A percentile compares a stretch with the other conserved stretches of the same genome.
Conservation (phyloP, 2,329 filamentous ascomycete species). For the Corynespora cassiicola region DNA sequence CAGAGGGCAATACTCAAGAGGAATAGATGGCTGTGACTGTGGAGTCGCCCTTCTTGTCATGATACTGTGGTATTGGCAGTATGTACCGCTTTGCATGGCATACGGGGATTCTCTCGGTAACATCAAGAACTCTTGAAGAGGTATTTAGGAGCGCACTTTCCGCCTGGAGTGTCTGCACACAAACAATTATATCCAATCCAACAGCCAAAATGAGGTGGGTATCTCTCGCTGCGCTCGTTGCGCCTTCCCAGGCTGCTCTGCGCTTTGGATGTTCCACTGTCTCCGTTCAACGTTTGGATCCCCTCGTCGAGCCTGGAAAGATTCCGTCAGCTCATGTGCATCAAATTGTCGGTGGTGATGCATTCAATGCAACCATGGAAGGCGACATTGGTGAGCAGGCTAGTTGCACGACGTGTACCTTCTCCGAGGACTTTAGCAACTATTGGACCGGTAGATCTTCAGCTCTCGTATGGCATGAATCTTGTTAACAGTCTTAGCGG, state of each 20-base stretch:
- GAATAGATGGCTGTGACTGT: too few relatives aligned
- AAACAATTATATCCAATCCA: too few relatives aligned
- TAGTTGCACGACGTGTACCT: slow-evolving; percentile 27
- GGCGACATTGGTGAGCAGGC: slow-evolving; percentile 25
- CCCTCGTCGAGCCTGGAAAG: slow-evolving; percentile 9
- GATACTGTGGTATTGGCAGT: too few relatives aligned
- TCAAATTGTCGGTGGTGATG: slow-evolving; percentile 26
- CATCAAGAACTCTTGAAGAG: too few relatives aligned
- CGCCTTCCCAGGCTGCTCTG: slow-evolving; percentile 9
- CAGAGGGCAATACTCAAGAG: too few relatives aligned
- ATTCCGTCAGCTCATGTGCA: slow-evolving; percentile 12
- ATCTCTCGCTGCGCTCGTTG: slow-evolving; percentile 5
- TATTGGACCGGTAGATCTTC: slow-evolving; percentile 34
- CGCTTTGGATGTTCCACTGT: slow-evolving; percentile 12
- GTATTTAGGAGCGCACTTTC: too few relatives aligned
- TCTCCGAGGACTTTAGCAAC: slow-evolving; percentile 30
- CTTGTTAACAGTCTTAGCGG: too few relatives aligned
- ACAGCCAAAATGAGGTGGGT: slow-evolving; percentile 11
- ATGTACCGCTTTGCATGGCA: too few relatives aligned
- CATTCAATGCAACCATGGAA: slow-evolving; percentile 25
- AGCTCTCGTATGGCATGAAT: too few relatives aligned
- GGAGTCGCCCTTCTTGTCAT: too few relatives aligned
- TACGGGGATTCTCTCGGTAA: too few relatives aligned
- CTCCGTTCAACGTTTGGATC: slow-evolving; percentile 10
- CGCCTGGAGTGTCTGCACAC: too few relatives aligned